These are phyloP conservation scores for Jaltomata sinuosa DNA, from an alignment of 257 asterid genomes.

Conservation along the genomic window DNA sequence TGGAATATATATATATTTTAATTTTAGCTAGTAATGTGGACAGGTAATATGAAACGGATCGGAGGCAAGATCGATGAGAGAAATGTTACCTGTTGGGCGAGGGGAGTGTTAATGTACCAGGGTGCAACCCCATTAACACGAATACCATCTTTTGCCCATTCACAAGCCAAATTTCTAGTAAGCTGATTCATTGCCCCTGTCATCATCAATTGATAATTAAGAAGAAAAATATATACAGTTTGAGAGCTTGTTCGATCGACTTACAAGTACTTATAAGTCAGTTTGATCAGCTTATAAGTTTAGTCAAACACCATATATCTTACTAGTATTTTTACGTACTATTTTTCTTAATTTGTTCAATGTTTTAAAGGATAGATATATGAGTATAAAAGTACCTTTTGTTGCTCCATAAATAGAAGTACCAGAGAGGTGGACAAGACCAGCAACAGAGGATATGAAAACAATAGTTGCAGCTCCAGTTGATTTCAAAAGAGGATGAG, in stretches of 20 bases:
- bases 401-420: slow-evolving; percentile 92
- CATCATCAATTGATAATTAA: slow-evolving; percentile 2
- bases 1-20: too few relatives aligned
- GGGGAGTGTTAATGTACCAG: slow-evolving; percentile 78
- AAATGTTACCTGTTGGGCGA: slow-evolving; percentile 51
- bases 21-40: too few relatives aligned
- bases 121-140: slow-evolving; percentile 92
- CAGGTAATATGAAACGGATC: too few relatives aligned
- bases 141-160: slow-evolving; percentile 86
- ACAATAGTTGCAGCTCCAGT: slow-evolving; percentile 44
- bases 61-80: too few relatives aligned
- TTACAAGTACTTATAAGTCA: too few relatives aligned
- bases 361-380: neutral
- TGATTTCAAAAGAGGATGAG: slow-evolving; percentile 78
- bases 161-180: slow-evolving; percentile 78
- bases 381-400: slow-evolving; percentile 37
- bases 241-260: too few relatives aligned
- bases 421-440: slow-evolving; percentile 53
- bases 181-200: slow-evolving; percentile 94
- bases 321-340: too few relatives aligned
- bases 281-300: too few relatives aligned
- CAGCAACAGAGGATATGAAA: slow-evolving; percentile 73
- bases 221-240: neutral
- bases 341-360: too few relatives aligned
- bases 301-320: too few relatives aligned